phyloP scores from a whole-genome alignment of 805 yeast genomes.

The Sugiyamaella americana region DNA sequence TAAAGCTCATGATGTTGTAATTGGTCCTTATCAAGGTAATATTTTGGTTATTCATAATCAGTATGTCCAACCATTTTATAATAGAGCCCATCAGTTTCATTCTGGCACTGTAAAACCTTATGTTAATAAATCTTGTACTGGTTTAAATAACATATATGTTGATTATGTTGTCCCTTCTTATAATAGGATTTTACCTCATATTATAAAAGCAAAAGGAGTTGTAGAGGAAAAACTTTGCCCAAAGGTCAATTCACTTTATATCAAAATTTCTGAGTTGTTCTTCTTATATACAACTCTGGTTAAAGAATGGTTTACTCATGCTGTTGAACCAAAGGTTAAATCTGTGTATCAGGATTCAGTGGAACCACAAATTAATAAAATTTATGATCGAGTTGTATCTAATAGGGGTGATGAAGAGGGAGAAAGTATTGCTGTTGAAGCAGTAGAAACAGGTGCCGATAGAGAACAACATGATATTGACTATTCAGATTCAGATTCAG shows the following conservation, averaged over 20 bases:
- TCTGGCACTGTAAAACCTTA: slow-evolving; percentile 12
- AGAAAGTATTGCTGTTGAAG: neutral
- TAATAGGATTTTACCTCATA: slow-evolving; percentile 9
- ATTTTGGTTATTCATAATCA: slow-evolving; percentile 5
- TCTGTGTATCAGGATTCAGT: slow-evolving; percentile 19
- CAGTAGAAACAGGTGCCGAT: neutral
- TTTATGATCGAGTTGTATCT: slow-evolving; percentile 19
- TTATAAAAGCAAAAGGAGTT: slow-evolving; percentile 3
- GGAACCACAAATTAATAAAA: slow-evolving; percentile 25
- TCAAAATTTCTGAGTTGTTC: neutral
- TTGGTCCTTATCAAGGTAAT: slow-evolving; percentile 10
- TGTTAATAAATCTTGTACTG: neutral
- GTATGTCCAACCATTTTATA: slow-evolving; percentile 16
- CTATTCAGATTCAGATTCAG: neutral
- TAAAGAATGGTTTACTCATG: slow-evolving; percentile 11
- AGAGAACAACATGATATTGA: too few relatives aligned
- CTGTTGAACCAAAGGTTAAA: slow-evolving; percentile 14
- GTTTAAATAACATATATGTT: slow-evolving; percentile 4
- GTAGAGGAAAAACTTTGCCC: slow-evolving; percentile 14
- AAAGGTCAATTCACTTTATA: neutral
- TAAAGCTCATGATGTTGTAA: slow-evolving; percentile 3
- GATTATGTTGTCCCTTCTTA: slow-evolving; percentile 15
- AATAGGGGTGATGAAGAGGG: slow-evolving; percentile 1
- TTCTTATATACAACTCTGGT: neutral
- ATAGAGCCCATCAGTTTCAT: slow-evolving; percentile 8